Base-by-base conservation (phyloP, 2,329 filamentous ascomycete genomes). In the Sphaceloma murrayae region DNA sequence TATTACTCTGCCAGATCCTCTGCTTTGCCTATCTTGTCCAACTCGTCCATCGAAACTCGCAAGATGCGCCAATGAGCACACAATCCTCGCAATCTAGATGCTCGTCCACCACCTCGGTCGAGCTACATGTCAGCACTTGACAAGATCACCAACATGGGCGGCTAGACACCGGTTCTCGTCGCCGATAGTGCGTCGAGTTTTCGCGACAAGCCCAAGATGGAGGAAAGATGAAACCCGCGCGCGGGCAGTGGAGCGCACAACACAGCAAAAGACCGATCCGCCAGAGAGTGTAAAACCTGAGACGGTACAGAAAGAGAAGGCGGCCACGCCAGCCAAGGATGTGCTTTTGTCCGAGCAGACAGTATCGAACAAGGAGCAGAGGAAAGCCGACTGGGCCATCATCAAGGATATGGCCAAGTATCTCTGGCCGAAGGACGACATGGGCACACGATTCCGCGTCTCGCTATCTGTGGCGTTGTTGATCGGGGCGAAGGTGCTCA, bases 331-430 rank as follows among this genome's bases (percentile, higher is more conserved):
- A 9, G 54, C 55, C 16, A 65, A 64, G 52, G 78, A 80, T 53
- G 71, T 76, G 21, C 63, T 88, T 32, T 74, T 83, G 14, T 66
- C 73, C 9, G 71, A 82, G 57, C 73, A 82, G 49, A 80, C 77
- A 1, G 59, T 76, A 58, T 78, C 77, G 40, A 80, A 78, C 14
- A 79, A 88, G 55, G 85, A 95, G 65, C 93, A 98, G 72, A 78
- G 91, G 55, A 93, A 88, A 66, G 89, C 88, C 6, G 91, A 98
- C 59, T 95, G 89, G 89, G 88, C 88, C 36, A 98, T 98, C 53
- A 91, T 98, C 72, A 93, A 84, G 66, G 89, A 98, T 62, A 96
- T 98, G 89, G 80, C 82, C 48, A 80, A 80, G 50, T 98, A 98
- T 63, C 69, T 98, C 16, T 98, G 91, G 91, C 91, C 91, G 16